Base-by-base conservation (phyloP, 2,329 filamentous ascomycete species). In the Rachicladosporium sp. region DNA sequence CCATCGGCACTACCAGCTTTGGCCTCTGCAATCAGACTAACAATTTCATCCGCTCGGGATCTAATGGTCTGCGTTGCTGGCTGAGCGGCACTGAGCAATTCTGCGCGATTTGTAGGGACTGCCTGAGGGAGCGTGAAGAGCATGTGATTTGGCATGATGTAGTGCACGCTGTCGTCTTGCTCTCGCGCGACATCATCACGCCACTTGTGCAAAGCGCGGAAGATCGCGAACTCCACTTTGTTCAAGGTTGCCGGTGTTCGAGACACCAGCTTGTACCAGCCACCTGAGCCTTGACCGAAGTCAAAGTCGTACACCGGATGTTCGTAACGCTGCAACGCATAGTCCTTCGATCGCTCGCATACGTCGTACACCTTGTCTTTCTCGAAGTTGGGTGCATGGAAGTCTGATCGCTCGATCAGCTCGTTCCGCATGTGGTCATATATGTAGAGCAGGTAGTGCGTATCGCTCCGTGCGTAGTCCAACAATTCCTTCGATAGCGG, bases 381-480 rank as follows among this genome's bases (percentile, higher is more conserved):
- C 15, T 76, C 73, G 1, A 77, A 60, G 15, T 76, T 70, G 0
- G 77, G 60, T 45, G 69, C 54, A 46, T 62, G 58, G 41, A 71
- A 54, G 49, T 80, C 60, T 0, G 84, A 83, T 10, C 70, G 72
- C 30, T 77, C 69, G n/a, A 93, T 63, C 2, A 98, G 72, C 52
- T 94, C 86, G 54, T 98, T 98, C 21, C 89, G 81, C 57, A 98
- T 72, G 56, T 78, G 77, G 61, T 98, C 91, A 61, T 82, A 98
- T 38, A 96, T 81, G 62, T 94, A 93, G 33, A 98, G 80, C 4
- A 98, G 75, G 56, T 88, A 98, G 60, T 98, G 91, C 9, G 91
- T 98, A 60, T 98, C 91, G 30, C 89, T 91, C 45, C 88, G 77
- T n/a, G 91, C 91, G 55, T 98, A 98, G 59, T 91, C 88, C 54